Conservation (phyloP, 805 yeast genomes). For the Clavispora asparagi region DNA sequence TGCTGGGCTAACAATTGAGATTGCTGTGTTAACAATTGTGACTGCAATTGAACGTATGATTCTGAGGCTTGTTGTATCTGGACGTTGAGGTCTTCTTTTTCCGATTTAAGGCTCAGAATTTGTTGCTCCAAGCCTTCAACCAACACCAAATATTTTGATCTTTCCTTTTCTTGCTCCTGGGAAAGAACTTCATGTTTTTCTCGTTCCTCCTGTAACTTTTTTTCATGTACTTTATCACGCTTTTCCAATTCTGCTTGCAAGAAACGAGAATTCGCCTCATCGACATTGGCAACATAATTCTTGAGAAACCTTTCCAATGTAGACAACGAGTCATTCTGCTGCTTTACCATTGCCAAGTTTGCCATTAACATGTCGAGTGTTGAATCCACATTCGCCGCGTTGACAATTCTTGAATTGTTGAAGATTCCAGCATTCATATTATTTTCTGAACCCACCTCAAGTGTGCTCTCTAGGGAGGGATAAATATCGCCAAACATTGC, state of each 20-base stretch:
- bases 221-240: conserved; percentile 4
- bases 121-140: conserved; percentile 8
- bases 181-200: conserved; percentile 2
- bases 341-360: conserved; percentile 52
- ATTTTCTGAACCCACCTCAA: conserved; percentile 37
- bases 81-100: background rate
- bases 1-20: background rate
- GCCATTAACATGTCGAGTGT: conserved; percentile 51
- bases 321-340: conserved; percentile 51
- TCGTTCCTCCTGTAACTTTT: conserved; percentile 4
- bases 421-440: conserved; percentile 51
- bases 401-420: conserved; percentile 55
- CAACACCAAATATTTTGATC: conserved; percentile 6
- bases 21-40: background rate
- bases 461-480: conserved; percentile 42
- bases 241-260: conserved; percentile 7
- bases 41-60: background rate
- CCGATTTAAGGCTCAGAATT: background rate
- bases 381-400: conserved; percentile 49
- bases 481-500: conserved; percentile 61
- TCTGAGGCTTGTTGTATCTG: background rate
- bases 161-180: conserved; percentile 6
- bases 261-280: conserved; percentile 6
- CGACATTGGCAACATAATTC: conserved; percentile 34
- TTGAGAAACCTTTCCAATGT: conserved; percentile 52